Evolutionary conservation across 169 alveolate species (phyloP), one percentile per base, ranked within the genome.

Genomic region (Plasmodium falciparum): DNA sequence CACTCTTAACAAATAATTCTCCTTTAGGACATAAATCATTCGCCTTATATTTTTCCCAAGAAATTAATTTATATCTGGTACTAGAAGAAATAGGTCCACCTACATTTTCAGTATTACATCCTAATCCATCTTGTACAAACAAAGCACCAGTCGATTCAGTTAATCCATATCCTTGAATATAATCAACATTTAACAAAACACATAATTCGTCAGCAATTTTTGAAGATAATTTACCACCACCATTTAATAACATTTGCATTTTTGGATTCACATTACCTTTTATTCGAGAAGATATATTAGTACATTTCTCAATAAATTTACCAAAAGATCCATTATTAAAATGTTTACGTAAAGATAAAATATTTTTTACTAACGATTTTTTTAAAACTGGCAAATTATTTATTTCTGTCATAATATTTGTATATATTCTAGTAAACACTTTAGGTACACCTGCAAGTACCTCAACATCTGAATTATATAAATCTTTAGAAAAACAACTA

Each of bases 1-100:
- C 92, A 1, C 99, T 99, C 76, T 96, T 94, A 13, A 97, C 49
- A 58, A 97, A 94, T 24, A 98, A 88, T 89, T 98, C 99, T 24
- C 99, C 99, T 78, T 97, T 92, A 2, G 99, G 99, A 1, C 93
- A 88, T 6, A 92, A 92, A 54, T 93, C 96, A 22, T 92, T 95
- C 0, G 95, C 93, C 17, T 78, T 75, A 73, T 83, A 83, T 4
- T 47, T 33, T 83, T 83, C 91, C 91, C 91, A 83, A 4, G 91
- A 17, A 5, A 13, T n/a, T 20, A 83, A 63, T 69, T 70, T 66
- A 49, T 54, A 83, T 59, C 33, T 29, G 1, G 59, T 47, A 69
- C 9, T 12, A 1, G 45, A 2, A 8, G 83, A 54, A 0, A 56
- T 22, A 7, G 91, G 85, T 7, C 91, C 91, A 17, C 91, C 91